Evolutionary conservation across 306 rosid genomes (phyloP), one percentile per base, ranked within the genome.

Genomic region (Cucumis cinereus): DNA sequence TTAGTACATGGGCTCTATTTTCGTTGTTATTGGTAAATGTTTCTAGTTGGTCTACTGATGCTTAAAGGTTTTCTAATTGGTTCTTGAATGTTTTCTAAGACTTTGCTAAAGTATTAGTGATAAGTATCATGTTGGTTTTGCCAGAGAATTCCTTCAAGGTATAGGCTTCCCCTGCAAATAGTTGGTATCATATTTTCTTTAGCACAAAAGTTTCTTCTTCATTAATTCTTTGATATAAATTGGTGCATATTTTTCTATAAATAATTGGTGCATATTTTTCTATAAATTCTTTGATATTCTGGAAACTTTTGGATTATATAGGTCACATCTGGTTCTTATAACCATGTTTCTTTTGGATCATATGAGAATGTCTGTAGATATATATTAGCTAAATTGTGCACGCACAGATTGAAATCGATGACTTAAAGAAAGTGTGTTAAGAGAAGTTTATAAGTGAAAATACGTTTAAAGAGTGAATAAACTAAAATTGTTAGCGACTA

Each of bases 71-170:
- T 33, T 73, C 47, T 73, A n/a, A 30, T 43, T 43, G 45, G 52
- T 70, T 57, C 69, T n/a, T 43, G 50, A 26, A 80, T 20, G 26
- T 41, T 83, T 54, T 79, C 83, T 56, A 30, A n/a, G n/a, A n/a
- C n/a, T n/a, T 82, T 93, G 85, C 86, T 84, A 30, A 90, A 91
- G 97, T 96, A 97, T 33, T n/a, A 82, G 87, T 45, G 98, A 90
- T 85, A 93, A 91, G 86, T 97, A 93, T 76, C 98, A 87, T 77
- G 77, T 73, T n/a, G 97, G 93, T 60, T 93, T 93, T 83, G 98
- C 97, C 50, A 78, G 82, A 83, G 91, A 87, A 84, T 83, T 89
- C 73, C 93, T 94, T 78, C 87, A 90, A 87, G 97, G 98, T 94
- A 84, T 78, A 73, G 59, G 56, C 26, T 63, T 63, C 70, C 52